Conservation (phyloP, 306 rosid genomes). For the Styphnolobium japonicum region DNA sequence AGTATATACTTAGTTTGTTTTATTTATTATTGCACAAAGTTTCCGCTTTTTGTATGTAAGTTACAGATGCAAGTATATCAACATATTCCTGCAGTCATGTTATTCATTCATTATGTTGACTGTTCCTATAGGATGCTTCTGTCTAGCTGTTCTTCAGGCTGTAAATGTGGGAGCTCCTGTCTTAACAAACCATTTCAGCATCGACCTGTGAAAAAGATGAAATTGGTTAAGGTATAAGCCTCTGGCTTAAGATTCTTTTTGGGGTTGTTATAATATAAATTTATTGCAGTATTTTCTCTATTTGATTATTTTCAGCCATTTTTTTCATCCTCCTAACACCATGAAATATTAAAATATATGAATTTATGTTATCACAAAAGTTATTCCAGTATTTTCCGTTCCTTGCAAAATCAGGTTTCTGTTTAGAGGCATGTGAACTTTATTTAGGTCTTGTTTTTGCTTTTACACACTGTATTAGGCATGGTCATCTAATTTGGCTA, state of each 20-base stretch:
- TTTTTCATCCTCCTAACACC: background rate
- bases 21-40: background rate
- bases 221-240: conserved; percentile 70
- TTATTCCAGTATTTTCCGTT: conserved; percentile 3
- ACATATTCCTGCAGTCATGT: conserved; percentile 11
- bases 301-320: background rate
- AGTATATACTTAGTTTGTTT: background rate
- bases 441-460: background rate
- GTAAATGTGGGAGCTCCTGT: conserved; percentile 85
- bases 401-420: background rate
- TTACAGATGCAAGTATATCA: conserved; percentile 10
- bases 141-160: conserved; percentile 89
- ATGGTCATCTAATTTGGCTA: background rate
- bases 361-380: background rate
- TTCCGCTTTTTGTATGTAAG: background rate
- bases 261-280: background rate
- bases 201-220: conserved; percentile 81
- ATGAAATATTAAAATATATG: background rate
- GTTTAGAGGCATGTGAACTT: conserved; percentile 1
- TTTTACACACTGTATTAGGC: background rate
- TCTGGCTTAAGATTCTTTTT: background rate
- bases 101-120: conserved; percentile 21
- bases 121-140: conserved; percentile 70
- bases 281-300: background rate
- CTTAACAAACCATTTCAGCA: conserved; percentile 86